Base-by-base conservation (phyloP, 2,329 filamentous ascomycete genomes). In the Tolypocladium endophyticum region DNA sequence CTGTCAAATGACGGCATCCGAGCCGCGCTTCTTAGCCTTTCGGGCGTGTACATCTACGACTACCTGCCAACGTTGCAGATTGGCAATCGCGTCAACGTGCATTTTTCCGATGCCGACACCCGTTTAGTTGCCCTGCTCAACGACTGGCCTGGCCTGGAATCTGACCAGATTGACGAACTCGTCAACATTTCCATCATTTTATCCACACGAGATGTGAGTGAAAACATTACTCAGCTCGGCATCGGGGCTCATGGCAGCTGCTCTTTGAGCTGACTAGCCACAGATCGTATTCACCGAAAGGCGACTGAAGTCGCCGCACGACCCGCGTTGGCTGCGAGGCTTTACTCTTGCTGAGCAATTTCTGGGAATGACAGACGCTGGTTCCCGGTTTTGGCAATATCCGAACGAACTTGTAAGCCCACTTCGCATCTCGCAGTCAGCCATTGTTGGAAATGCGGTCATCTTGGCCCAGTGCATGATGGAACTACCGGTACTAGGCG, bases 11-110 rank as follows among this genome's bases (percentile, higher is more conserved):
- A 64, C 16, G 73, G 73, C 23, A 71, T 77, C 8, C 64, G 68
- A 3, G 65, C 69, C 33, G 74, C 74, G 8, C 74, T 77, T n/a
- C 71, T 74, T 45, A 73, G 73, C 33, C 66, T 77, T 3, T 72
- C 74, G 3, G 74, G 73, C 1, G 70, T 75, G 0, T 77, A 77
- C 39, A 72, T 77, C 7, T 74, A 75, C 59, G 74, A 77, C 59
- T 77, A 76, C 45, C 58, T 70, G 14, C 73, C 73, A 0, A 64
- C 69, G 35, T 67, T 71, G 7, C 62, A 61, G 6, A 65, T 76
- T 12, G 66, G 68, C 20, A 63, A 63, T 16, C 66, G 69, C 16
- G 70, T 75, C 57, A 75, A 75, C 45, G 58, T 68, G 20, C 67
- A 67, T n/a, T 75, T 74, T 59, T 47, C 54, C 12, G 58, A 63